phyloP scores from a whole-genome alignment of 805 yeast species.

The Wickerhamiella alocasiicola region DNA sequence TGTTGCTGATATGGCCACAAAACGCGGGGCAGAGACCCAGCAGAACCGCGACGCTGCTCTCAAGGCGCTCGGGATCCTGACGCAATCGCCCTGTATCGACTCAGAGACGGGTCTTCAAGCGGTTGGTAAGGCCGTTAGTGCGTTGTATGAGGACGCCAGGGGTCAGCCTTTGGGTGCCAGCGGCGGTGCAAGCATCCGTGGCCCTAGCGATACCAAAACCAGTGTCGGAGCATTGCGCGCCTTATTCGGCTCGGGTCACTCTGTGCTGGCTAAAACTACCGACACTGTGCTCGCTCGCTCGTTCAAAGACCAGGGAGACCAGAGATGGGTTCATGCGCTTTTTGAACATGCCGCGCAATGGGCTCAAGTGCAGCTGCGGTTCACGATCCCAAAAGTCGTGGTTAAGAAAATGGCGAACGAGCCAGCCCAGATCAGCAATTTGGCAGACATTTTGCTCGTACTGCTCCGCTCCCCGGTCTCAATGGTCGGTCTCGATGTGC shows the following conservation, averaged over 20 bases:
- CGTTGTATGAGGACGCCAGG: neutral
- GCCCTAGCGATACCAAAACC: too few relatives aligned
- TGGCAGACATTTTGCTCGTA: slow-evolving; percentile 63
- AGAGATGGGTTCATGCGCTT: slow-evolving; percentile 43
- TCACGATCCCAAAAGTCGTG: slow-evolving; percentile 43
- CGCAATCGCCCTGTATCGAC: slow-evolving; percentile 27
- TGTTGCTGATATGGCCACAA: slow-evolving; percentile 17
- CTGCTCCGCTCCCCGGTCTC: slow-evolving; percentile 17
- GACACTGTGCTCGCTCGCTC: slow-evolving; percentile 40
- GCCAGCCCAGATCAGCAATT: slow-evolving; percentile 30
- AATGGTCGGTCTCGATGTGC: slow-evolving; percentile 10
- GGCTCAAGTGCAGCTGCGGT: slow-evolving; percentile 70
- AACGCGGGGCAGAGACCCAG: slow-evolving; percentile 29
- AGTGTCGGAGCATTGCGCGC: slow-evolving; percentile 37
- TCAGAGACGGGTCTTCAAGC: slow-evolving; percentile 24
- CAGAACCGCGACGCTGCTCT: slow-evolving; percentile 32
- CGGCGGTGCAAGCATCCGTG: neutral
- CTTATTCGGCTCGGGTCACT: slow-evolving; percentile 51
- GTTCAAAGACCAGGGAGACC: slow-evolving; percentile 27
- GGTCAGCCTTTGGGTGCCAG: neutral
- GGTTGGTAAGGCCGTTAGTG: slow-evolving; percentile 19
- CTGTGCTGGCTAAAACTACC: slow-evolving; percentile 25
- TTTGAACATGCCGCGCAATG: slow-evolving; percentile 57
- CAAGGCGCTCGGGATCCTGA: slow-evolving; percentile 33
- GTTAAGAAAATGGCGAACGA: slow-evolving; percentile 23